Conservation (phyloP, 257 asterid species). For the Coffea canephora region DNA sequence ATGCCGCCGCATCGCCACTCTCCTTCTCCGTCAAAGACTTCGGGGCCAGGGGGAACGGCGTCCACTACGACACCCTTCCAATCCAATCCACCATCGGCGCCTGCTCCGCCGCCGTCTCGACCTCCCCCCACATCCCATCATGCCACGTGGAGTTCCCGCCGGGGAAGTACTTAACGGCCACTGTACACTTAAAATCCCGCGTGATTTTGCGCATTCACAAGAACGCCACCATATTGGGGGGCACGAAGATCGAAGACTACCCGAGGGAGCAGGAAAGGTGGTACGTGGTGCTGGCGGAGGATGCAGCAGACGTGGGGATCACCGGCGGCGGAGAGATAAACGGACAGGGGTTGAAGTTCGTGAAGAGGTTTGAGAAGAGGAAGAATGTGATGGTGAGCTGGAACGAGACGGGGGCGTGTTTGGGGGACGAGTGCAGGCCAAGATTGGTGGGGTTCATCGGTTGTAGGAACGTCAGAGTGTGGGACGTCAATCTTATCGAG, state of each 20-base stretch:
- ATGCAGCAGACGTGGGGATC: conserved; percentile 68
- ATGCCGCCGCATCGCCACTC: conserved; percentile 44
- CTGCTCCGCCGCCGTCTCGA: conserved; percentile 44
- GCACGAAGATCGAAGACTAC: conserved; percentile 58
- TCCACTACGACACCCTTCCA: conserved; percentile 62
- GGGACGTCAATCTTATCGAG: conserved; percentile 45
- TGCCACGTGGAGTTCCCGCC: conserved; percentile 78
- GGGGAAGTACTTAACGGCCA: conserved; percentile 77
- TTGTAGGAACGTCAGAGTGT: conserved; percentile 56
- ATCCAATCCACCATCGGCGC: conserved; percentile 74
- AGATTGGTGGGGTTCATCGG: conserved; percentile 71
- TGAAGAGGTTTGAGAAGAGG: conserved; percentile 61
- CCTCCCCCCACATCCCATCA: conserved; percentile 16
- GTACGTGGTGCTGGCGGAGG: conserved; percentile 87
- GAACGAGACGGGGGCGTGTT: conserved; percentile 69
- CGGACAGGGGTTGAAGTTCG: conserved; percentile 86
- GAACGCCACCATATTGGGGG: conserved; percentile 71
- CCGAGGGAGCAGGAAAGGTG: conserved; percentile 60
- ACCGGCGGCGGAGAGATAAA: conserved; percentile 95
- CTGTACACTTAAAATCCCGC: conserved; percentile 64
- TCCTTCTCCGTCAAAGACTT: conserved; percentile 64
- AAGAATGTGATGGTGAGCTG: conserved; percentile 99
- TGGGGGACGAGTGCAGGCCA: conserved; percentile 85
- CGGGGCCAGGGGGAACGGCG: conserved; percentile 73
- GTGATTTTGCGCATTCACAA: conserved; percentile 46